Evolutionary conservation across 306 rosid species (phyloP).

Genomic region (Ochetophila trinervis): DNA sequence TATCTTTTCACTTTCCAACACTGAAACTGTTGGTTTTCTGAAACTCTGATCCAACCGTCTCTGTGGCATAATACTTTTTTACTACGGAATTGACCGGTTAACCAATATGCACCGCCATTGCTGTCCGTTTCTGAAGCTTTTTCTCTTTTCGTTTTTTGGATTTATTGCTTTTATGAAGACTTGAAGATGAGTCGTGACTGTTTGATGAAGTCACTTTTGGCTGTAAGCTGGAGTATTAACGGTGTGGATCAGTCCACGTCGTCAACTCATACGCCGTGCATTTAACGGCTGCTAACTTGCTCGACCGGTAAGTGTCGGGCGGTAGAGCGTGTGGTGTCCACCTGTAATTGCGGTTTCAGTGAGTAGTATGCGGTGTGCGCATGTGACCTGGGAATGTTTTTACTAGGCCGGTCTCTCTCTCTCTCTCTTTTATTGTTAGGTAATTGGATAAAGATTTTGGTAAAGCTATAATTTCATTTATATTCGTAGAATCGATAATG

Average conservation of each 20-base stretch:
- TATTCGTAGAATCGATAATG: too few relatives aligned
- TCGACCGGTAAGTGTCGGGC: constrained; percentile 32
- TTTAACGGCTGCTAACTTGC: constrained; percentile 18
- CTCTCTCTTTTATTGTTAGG: too few relatives aligned
- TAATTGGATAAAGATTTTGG: too few relatives aligned
- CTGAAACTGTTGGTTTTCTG: constrained; percentile 25
- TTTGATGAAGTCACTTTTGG: background rate
- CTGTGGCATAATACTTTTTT: background rate
- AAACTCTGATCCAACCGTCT: constrained; percentile 11
- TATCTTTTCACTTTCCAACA: constrained; percentile 35
- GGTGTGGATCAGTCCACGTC: constrained; percentile 40
- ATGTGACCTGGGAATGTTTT: constrained; percentile 31
- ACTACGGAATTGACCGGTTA: constrained; percentile 14
- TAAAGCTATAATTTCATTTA: too few relatives aligned
- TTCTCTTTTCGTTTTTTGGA: background rate
- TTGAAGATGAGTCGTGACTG: constrained; percentile 19
- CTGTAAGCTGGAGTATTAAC: background rate
- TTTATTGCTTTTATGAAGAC: constrained; percentile 1
- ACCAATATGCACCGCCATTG: constrained; percentile 20
- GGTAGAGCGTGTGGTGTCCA: constrained; percentile 10
- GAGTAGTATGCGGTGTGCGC: constrained; percentile 21
- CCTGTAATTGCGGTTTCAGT: constrained; percentile 29
- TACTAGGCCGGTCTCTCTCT: background rate
- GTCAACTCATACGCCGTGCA: constrained; percentile 14
- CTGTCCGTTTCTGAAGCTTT: background rate